Evolutionary conservation across 371 early-diverging fungal species (phyloP).

Genomic region (Circinella umbellata): DNA sequence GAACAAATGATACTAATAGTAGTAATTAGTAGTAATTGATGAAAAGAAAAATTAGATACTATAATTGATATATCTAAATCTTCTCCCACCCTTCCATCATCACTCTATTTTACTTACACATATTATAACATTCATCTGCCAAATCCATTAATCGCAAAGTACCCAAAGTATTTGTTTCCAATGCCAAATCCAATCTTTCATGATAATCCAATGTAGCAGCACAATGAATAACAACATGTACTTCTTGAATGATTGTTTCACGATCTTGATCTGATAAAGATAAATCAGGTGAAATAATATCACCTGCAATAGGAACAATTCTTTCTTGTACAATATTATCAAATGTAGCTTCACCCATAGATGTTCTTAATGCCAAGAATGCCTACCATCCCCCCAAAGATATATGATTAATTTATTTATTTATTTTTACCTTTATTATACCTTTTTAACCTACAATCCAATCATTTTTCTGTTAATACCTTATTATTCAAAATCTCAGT

Average conservation of each 20-base stretch:
- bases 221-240: constrained; percentile 63
- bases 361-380: constrained; percentile 39
- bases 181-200: constrained; percentile 61
- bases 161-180: constrained; percentile 68
- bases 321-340: constrained; percentile 54
- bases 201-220: constrained; percentile 70
- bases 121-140: constrained; percentile 57
- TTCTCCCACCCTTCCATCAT: too few species aligned
- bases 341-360: constrained; percentile 41
- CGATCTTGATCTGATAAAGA: constrained; percentile 56
- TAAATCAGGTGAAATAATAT: constrained; percentile 60
- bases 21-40: too few species aligned
- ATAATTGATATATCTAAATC: too few species aligned
- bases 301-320: constrained; percentile 62
- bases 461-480: constrained; percentile 20
- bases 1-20: constrained; percentile 36
- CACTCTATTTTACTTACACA: constrained; percentile 32
- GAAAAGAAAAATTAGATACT: too few species aligned
- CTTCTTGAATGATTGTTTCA: constrained; percentile 49
- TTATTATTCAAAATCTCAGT: constrained; percentile 51
- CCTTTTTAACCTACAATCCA: too few species aligned
- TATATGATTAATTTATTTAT: background rate
- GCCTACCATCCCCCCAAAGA: constrained; percentile 25
- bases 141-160: constrained; percentile 65
- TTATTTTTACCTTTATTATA: background rate